Percentiles rank a stretch among this genome's conserved stretches.
phyloP scores from a whole-genome alignment of 2,329 filamentous ascomycete species.

The Hymenoscyphus fraxineus region DNA sequence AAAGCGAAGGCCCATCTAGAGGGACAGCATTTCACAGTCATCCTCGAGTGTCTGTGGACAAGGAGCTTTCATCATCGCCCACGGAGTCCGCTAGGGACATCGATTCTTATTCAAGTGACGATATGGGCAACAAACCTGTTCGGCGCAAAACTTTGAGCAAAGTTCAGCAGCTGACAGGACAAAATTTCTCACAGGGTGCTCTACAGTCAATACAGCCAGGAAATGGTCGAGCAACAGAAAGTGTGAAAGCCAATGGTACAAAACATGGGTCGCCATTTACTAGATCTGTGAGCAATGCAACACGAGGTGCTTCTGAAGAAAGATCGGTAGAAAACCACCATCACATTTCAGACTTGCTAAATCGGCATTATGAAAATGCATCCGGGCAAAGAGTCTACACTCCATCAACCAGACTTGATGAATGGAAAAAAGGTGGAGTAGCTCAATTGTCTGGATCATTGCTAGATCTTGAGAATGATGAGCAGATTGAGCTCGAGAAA shows the following conservation, averaged over 20 bases:
- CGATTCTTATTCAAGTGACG: conserved; percentile 20
- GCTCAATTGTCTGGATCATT: conserved; percentile 56
- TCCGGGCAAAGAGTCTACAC: conserved; percentile 55
- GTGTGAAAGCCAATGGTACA: conserved; percentile 25
- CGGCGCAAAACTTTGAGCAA: conserved; percentile 31
- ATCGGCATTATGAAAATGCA: conserved; percentile 31
- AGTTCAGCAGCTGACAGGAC: conserved; percentile 30
- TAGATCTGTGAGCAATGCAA: conserved; percentile 15
- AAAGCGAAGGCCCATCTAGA: conserved; percentile 19
- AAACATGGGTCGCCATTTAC: conserved; percentile 23
- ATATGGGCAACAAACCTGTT: conserved; percentile 22
- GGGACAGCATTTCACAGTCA: conserved; percentile 22
- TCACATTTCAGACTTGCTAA: conserved; percentile 31
- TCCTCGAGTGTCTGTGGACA: conserved; percentile 19
- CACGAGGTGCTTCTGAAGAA: conserved; percentile 6
- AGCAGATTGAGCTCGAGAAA: conserved; percentile 41
- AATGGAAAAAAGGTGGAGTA: conserved; percentile 67
- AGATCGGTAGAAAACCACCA: conserved; percentile 26
- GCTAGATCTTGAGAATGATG: conserved; percentile 53
- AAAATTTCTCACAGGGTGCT: conserved; percentile 16
- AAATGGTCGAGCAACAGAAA: conserved; percentile 20
- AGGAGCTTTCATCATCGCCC: conserved; percentile 24
- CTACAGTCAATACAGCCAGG: conserved; percentile 13
- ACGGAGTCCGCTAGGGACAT: conserved; percentile 11
- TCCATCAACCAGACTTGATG: conserved; percentile 59